Percentiles rank a stretch among this genome's conserved stretches.
Conservation (phyloP, 805 yeast genomes). For the Hyphopichia homilentoma region DNA sequence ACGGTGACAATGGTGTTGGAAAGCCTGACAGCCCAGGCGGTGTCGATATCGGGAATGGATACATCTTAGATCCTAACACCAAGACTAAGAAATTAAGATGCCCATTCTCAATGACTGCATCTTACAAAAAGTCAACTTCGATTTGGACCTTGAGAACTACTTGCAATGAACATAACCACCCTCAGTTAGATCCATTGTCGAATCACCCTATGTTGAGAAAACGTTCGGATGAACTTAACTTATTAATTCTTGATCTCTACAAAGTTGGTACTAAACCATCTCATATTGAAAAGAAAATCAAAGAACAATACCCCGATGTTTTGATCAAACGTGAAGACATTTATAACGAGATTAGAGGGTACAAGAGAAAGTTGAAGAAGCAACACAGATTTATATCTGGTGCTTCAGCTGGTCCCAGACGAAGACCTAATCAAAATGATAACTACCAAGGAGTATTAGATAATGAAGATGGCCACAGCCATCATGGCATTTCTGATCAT, state of each 20-base stretch:
- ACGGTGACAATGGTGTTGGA: slow-evolving; percentile 16
- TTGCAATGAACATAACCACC: slow-evolving; percentile 57
- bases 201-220: slow-evolving; percentile 57
- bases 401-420: neutral
- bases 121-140: slow-evolving; percentile 45
- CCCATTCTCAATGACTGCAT: slow-evolving; percentile 59
- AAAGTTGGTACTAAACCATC: slow-evolving; percentile 55
- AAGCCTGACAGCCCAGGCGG: slow-evolving; percentile 13
- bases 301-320: slow-evolving; percentile 50
- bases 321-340: slow-evolving; percentile 56
- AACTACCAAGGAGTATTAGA: slow-evolving; percentile 2
- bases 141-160: slow-evolving; percentile 52
- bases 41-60: slow-evolving; percentile 28
- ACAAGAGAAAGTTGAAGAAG: slow-evolving; percentile 47
- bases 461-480: slow-evolving; percentile 1
- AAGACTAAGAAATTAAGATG: slow-evolving; percentile 52
- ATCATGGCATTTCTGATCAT: slow-evolving; percentile 13
- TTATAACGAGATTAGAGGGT: slow-evolving; percentile 54
- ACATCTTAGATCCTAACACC: slow-evolving; percentile 36
- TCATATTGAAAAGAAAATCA: slow-evolving; percentile 49
- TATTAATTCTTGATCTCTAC: slow-evolving; percentile 48
- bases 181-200: slow-evolving; percentile 51
- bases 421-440: neutral
- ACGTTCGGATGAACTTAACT: slow-evolving; percentile 49
- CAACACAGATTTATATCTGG: slow-evolving; percentile 23